Evolutionary conservation across 192 early-diverging fungal species (phyloP), one percentile per base, ranked within the genome.

Genomic region (Podila horticola): DNA sequence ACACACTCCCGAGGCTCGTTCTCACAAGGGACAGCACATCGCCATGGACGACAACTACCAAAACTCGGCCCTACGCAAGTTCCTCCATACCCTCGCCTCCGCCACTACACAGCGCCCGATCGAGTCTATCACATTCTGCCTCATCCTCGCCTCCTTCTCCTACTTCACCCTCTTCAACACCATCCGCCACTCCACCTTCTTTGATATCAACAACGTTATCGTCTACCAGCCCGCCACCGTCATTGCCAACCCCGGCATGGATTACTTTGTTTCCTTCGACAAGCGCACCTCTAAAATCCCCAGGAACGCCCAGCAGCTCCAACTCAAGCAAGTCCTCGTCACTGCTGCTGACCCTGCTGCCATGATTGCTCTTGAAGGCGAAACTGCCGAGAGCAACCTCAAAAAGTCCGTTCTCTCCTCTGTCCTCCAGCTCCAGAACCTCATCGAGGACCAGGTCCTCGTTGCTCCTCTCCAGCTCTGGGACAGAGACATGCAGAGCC

Each of bases 121-220:
- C 67, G 95, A 96, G 83, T 90, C 88, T 66, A 94, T 96, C 67
- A 88, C 88, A 48, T 79, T 89, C 63, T 89, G 88, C 64, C 81
- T 93, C 48, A 85, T 95, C 51, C 74, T 94, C 22, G 93, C 92
- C 29, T 90, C 91, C 17, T 95, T 91, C 74, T 86, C 88, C 31
- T 96, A 95, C 79, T 92, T 94, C 77, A 90, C 89, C 11, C 86
- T 96, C 26, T 91, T 93, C 84, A 88, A 93, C 75, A 86, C 91
- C 11, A 87, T 91, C 41, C 81, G 89, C 55, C 87, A 90, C 57
- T 93, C 92, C 45, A 90, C 90, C 57, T 85, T 91, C 60, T 93
- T 93, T 58, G 74, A 82, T 29, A 59, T 62, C 72, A 60, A 68
- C 60, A 77, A 84, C 71, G 52, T 57, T 65, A 79, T 64, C 51